Evolutionary conservation across 768 basidiomycete genomes (phyloP).

Genomic region (Leccinum disarticulatum): DNA sequence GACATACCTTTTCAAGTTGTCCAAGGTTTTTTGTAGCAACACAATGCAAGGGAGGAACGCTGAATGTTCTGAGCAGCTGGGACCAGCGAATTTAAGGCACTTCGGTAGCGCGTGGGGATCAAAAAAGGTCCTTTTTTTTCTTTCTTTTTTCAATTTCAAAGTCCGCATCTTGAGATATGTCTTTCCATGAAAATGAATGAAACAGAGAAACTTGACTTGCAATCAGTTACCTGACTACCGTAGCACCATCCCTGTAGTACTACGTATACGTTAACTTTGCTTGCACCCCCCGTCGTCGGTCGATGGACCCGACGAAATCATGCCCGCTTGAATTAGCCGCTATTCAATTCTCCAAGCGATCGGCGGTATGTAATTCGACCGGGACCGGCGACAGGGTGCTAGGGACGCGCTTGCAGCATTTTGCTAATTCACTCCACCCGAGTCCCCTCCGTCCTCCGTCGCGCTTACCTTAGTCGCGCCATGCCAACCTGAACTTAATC

Average conservation of each 20-base stretch:
- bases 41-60: conserved; percentile 32
- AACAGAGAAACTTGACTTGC: not conserved
- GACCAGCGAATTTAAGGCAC: conserved; percentile 42
- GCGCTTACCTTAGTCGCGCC: conserved; percentile 6
- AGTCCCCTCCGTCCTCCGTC: conserved; percentile 1
- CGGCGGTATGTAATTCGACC: conserved; percentile 9
- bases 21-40: conserved; percentile 25
- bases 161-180: conserved; percentile 28
- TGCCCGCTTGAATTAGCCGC: not conserved
- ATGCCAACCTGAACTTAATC: conserved; percentile 15
- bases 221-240: not conserved
- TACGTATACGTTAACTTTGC: not conserved
- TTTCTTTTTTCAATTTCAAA: conserved; percentile 32
- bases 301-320: not conserved
- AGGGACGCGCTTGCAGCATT: conserved; percentile 10
- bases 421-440: conserved; percentile 19
- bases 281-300: not conserved
- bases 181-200: not conserved
- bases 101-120: conserved; percentile 41
- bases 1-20: conserved; percentile 46
- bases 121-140: conserved; percentile 36
- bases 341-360: conserved; percentile 7
- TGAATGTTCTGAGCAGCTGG: conserved; percentile 28
- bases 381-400: conserved; percentile 10
- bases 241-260: not conserved